These are phyloP conservation scores for Fusarium pseudonygamai DNA, from an alignment of 2,329 filamentous ascomycete species.

Conservation along the genomic window DNA sequence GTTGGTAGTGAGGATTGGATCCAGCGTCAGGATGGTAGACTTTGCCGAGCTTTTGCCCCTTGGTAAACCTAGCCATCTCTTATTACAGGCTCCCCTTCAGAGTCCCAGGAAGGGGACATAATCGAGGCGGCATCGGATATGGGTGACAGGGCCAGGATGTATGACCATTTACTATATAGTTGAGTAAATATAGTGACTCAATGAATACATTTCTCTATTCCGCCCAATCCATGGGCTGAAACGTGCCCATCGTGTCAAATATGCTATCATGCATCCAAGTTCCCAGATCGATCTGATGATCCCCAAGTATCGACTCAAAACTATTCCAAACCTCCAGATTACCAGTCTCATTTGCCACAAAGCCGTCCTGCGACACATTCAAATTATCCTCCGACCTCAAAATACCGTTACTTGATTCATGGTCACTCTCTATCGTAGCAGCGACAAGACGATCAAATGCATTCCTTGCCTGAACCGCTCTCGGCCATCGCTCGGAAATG, in stretches of 20 bases:
- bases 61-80: background rate
- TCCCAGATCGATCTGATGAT: background rate
- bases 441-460: background rate
- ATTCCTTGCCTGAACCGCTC: background rate
- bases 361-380: background rate
- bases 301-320: background rate
- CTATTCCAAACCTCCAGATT: background rate
- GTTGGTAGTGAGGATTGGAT: conserved; percentile 7
- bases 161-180: too few relatives aligned
- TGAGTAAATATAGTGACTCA: too few relatives aligned
- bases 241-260: background rate
- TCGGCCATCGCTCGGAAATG: background rate
- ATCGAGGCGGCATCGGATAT: too few relatives aligned
- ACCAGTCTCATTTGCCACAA: background rate
- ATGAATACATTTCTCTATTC: background rate
- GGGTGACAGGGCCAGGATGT: too few relatives aligned
- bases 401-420: background rate
- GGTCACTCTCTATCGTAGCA: background rate
- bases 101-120: too few relatives aligned
- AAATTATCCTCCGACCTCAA: background rate
- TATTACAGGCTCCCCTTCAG: too few relatives aligned
- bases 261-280: conserved; percentile 12
- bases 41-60: background rate
- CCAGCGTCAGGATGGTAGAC: background rate
- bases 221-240: background rate